Percentiles rank a stretch among this genome's conserved stretches.
These are phyloP conservation scores for Psilocybe subaeruginosa DNA, from an alignment of 768 basidiomycete genomes.

Conservation along the genomic window DNA sequence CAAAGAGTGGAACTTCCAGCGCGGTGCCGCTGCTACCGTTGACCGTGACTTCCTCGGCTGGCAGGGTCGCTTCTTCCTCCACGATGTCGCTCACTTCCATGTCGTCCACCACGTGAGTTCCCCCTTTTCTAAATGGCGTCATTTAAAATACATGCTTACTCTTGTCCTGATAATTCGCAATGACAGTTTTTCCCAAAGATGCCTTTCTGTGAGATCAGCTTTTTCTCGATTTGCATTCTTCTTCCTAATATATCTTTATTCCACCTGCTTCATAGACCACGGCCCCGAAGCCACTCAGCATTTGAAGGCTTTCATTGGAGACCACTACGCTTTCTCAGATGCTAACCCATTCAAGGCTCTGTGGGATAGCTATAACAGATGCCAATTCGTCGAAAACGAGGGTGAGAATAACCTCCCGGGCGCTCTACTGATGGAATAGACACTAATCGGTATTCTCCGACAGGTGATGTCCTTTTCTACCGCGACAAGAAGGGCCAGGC, in stretches of 20 bases:
- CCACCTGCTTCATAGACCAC: conserved; percentile 38
- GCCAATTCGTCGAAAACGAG: conserved; percentile 61
- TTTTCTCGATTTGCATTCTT: background rate
- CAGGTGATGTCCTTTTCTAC: conserved; percentile 49
- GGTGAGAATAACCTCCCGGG: conserved; percentile 30
- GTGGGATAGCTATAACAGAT: conserved; percentile 58
- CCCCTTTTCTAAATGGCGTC: background rate
- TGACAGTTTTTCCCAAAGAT: conserved; percentile 62
- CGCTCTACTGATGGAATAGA: background rate
- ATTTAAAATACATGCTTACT: conserved; percentile 1
- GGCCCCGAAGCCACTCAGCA: conserved; percentile 53
- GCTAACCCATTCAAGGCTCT: conserved; percentile 47
- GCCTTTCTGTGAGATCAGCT: conserved; percentile 50
- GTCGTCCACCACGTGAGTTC: conserved; percentile 59
- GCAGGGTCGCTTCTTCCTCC: conserved; percentile 71
- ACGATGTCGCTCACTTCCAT: conserved; percentile 66
- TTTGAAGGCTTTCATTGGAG: conserved; percentile 50
- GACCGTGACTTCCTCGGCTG: conserved; percentile 62
- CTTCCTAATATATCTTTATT: background rate
- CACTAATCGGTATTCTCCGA: background rate
- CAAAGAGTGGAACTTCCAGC: conserved; percentile 60
- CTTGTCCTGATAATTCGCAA: background rate
- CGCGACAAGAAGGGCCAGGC: conserved; percentile 44
- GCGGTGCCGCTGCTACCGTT: conserved; percentile 64
- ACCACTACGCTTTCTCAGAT: conserved; percentile 49